Evolutionary conservation across 805 yeast species (phyloP).

Genomic region (Cephaloascus albidus): DNA sequence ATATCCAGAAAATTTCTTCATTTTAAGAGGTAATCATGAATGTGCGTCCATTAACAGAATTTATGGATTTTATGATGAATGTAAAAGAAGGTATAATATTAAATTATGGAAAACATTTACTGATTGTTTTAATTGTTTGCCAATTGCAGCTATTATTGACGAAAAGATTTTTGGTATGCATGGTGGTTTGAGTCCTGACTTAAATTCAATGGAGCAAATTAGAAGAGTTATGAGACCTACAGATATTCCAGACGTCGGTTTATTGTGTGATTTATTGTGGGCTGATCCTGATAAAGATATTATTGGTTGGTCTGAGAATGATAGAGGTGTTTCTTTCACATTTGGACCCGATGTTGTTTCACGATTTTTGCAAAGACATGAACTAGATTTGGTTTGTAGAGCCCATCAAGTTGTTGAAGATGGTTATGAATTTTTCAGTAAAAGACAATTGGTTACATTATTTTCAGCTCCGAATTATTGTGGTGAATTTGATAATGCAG

Average conservation of each 20-base stretch:
- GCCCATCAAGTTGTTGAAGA: conserved; percentile 99
- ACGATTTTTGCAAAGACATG: conserved; percentile 92
- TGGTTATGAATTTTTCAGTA: conserved; percentile 95
- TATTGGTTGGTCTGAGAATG: conserved; percentile 98
- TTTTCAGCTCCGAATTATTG: conserved; percentile 97
- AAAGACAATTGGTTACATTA: conserved; percentile 90
- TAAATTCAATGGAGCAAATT: conserved; percentile 97
- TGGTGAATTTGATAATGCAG: conserved; percentile 98
- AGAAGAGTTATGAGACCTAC: conserved; percentile 99
- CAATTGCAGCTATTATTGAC: conserved; percentile 96
- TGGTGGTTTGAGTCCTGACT: conserved; percentile 96
- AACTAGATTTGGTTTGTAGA: conserved; percentile 95
- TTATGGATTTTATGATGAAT: conserved; percentile 97
- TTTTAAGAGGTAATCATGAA: conserved; percentile 96
- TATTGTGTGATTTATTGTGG: conserved; percentile 94
- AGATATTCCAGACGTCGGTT: conserved; percentile 96
- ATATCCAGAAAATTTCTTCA: conserved; percentile 96
- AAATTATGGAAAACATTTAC: conserved; percentile 98
- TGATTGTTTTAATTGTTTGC: conserved; percentile 96
- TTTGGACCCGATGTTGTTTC: conserved; percentile 99
- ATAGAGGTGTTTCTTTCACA: conserved; percentile 98
- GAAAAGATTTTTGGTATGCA: conserved; percentile 98
- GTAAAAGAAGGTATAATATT: conserved; percentile 96
- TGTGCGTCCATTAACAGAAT: conserved; percentile 97
- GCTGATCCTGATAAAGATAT: conserved; percentile 98